Evolutionary conservation across 176 grass and related monocot genomes (phyloP).

Genomic region (Eragrostis curvula): DNA sequence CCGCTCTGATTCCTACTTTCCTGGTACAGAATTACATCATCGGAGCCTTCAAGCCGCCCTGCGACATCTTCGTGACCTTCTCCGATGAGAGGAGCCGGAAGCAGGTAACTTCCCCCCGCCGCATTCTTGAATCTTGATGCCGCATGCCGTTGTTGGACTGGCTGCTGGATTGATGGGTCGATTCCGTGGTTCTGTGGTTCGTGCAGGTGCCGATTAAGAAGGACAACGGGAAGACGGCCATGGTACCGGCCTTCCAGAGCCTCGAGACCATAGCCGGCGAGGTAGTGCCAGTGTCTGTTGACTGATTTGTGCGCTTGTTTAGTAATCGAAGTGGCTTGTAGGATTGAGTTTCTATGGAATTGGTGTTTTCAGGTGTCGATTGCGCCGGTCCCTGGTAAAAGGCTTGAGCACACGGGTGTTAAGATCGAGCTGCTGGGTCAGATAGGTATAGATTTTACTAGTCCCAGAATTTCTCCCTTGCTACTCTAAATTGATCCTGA

Average conservation of each 20-base stretch:
- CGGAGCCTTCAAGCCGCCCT: constrained; percentile 87
- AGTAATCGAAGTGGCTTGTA: background rate
- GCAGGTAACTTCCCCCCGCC: constrained; percentile 47
- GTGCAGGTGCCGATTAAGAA: constrained; percentile 75
- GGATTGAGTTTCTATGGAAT: constrained; percentile 2
- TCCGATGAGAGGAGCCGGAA: constrained; percentile 79
- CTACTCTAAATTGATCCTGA: background rate
- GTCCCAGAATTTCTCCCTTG: background rate
- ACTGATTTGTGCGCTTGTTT: constrained; percentile 2
- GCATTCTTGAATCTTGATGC: background rate
- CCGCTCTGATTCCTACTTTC: constrained; percentile 23
- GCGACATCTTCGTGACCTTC: constrained; percentile 81
- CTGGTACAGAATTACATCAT: constrained; percentile 73
- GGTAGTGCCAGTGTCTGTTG: constrained; percentile 42
- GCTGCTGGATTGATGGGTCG: background rate
- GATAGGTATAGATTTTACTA: constrained; percentile 66
- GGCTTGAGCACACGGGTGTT: constrained; percentile 83
- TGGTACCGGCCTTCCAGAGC: constrained; percentile 88
- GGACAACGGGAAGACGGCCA: constrained; percentile 79
- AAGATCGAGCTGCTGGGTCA: constrained; percentile 89
- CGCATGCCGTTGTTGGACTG: no score
- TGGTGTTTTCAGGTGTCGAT: constrained; percentile 70
- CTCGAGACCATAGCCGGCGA: constrained; percentile 84
- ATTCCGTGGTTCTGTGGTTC: constrained; percentile 3
- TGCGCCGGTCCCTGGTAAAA: constrained; percentile 85